phyloP scores from a whole-genome alignment of 495 filamentous ascomycete genomes.

The Penicillium paradoxum region DNA sequence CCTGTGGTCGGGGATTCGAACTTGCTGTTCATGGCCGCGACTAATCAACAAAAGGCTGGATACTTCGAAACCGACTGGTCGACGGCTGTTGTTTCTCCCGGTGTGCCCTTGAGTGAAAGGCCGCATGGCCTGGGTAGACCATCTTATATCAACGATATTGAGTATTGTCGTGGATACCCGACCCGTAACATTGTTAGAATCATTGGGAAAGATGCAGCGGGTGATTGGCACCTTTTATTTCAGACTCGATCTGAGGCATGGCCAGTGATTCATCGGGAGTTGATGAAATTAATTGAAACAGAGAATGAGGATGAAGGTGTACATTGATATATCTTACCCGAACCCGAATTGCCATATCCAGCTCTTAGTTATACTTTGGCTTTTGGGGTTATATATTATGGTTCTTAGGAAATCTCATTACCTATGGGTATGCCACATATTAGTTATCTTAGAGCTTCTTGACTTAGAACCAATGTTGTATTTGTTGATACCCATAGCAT shows the following conservation, averaged over 20 bases:
- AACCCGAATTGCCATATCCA: not conserved
- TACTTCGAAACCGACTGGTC: slow-evolving; percentile 16
- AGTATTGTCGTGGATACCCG: slow-evolving; percentile 27
- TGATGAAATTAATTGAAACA: not conserved
- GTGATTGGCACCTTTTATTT: slow-evolving; percentile 41
- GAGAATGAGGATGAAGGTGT: not conserved
- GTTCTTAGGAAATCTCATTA: no score
- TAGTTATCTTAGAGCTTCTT: no score
- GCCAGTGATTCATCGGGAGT: not conserved
- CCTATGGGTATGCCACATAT: no score
- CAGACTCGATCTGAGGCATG: slow-evolving; percentile 1
- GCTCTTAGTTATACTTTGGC: not conserved
- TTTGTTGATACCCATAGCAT: no score
- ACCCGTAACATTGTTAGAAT: slow-evolving; percentile 16
- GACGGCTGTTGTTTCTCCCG: slow-evolving; percentile 4
- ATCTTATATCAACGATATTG: slow-evolving; percentile 14
- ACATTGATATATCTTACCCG: not conserved
- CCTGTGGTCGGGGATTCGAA: not conserved
- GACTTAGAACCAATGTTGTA: no score
- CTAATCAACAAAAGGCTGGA: slow-evolving; percentile 9
- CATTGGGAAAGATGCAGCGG: slow-evolving; percentile 40
- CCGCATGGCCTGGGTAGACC: not conserved
- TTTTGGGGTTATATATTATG: not conserved
- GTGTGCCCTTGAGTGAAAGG: not conserved
- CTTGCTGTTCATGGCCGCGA: slow-evolving; percentile 2